phyloP scores from a whole-genome alignment of 179 eudicot species.

The Amaranthus tricolor region DNA sequence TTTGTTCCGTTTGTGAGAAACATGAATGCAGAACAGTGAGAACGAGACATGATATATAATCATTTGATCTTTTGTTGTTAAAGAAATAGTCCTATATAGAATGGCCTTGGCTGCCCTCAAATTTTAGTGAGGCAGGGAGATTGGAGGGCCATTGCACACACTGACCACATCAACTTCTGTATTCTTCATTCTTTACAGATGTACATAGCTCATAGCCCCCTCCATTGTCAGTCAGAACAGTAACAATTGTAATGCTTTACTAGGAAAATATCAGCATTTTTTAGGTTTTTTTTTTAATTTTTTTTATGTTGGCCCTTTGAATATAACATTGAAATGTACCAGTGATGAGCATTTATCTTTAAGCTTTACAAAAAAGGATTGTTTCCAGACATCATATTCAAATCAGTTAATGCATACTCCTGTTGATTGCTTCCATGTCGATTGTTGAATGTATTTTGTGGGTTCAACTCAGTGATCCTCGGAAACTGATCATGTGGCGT shows the following conservation, averaged over 20 bases:
- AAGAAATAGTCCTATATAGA: constrained; percentile 10
- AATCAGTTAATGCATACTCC: not conserved
- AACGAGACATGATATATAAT: not conserved
- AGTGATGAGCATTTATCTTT: not conserved
- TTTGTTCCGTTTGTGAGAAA: constrained; percentile 56
- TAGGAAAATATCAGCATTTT: constrained; percentile 13
- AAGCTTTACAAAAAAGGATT: not conserved
- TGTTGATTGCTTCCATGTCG: not conserved
- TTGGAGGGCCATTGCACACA: constrained; percentile 17
- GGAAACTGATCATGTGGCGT: no score
- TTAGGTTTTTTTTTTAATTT: not conserved
- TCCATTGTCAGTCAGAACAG: constrained; percentile 19
- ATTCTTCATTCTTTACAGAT: constrained; percentile 33
- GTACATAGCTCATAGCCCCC: constrained; percentile 23
- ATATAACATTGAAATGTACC: constrained; percentile 10
- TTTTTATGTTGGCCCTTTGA: constrained; percentile 7
- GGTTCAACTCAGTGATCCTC: not conserved
- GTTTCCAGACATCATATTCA: not conserved
- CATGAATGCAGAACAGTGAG: constrained; percentile 41
- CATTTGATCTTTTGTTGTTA: constrained; percentile 14
- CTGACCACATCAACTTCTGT: constrained; percentile 20
- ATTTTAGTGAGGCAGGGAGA: constrained; percentile 34
- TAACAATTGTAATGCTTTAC: constrained; percentile 9
- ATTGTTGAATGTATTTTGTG: not conserved
- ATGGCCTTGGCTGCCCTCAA: constrained; percentile 28